These are phyloP conservation scores for Jackrogersella minutella DNA, from an alignment of 495 filamentous ascomycete species.

Conservation along the genomic window DNA sequence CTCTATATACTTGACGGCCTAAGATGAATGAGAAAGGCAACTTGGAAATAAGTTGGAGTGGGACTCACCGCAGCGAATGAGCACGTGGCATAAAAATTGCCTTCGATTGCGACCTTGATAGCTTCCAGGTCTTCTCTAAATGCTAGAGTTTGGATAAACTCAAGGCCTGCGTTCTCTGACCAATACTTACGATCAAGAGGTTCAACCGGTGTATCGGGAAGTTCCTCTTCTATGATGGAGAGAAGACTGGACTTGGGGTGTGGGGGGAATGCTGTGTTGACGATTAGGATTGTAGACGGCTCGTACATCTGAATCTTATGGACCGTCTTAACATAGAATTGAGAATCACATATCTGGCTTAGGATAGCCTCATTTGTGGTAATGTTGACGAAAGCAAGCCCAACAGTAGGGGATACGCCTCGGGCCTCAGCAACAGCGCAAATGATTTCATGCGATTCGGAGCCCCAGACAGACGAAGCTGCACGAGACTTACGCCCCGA, in stretches of 20 bases:
- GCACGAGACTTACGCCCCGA: slow-evolving; percentile 70
- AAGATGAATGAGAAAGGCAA: slow-evolving; percentile 6
- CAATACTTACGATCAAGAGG: slow-evolving; percentile 84
- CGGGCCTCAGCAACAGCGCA: slow-evolving; percentile 93
- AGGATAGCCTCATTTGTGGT: slow-evolving; percentile 81
- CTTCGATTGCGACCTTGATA: slow-evolving; percentile 77
- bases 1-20: slow-evolving; percentile 87
- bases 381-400: slow-evolving; percentile 87
- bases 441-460: slow-evolving; percentile 74
- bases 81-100: slow-evolving; percentile 90
- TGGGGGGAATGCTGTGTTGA: slow-evolving; percentile 67
- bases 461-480: slow-evolving; percentile 65
- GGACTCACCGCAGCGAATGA: slow-evolving; percentile 82
- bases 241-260: slow-evolving; percentile 77
- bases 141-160: slow-evolving; percentile 80
- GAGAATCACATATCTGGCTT: slow-evolving; percentile 89
- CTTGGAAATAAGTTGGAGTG: background rate
- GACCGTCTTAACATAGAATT: slow-evolving; percentile 83
- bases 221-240: slow-evolving; percentile 74
- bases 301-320: slow-evolving; percentile 84
- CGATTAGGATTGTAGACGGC: slow-evolving; percentile 76
- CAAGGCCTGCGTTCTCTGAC: slow-evolving; percentile 82
- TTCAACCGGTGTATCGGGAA: slow-evolving; percentile 64
- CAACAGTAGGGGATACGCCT: slow-evolving; percentile 85
- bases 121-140: slow-evolving; percentile 79